Percentiles rank a stretch among this genome's conserved stretches.
phyloP scores from a whole-genome alignment of 169 alveolate genomes.

The Eimeria falciformis region DNA sequence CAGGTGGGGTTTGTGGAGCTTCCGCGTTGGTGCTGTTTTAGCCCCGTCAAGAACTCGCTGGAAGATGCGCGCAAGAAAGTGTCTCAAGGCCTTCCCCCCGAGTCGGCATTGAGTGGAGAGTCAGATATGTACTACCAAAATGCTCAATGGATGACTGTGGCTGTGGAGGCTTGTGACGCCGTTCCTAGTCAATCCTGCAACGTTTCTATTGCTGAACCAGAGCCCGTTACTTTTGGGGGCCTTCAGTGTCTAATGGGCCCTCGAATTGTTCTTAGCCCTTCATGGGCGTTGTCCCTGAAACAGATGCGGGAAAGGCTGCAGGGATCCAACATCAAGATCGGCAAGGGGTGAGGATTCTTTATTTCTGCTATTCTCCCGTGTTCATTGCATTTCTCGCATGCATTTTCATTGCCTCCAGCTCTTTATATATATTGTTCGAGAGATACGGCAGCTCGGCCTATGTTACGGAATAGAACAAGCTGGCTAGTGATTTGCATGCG shows the following conservation, averaged over 20 bases:
- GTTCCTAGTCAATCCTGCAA: background rate
- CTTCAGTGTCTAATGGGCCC: constrained; percentile 76
- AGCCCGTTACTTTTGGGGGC: background rate
- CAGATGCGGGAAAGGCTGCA: constrained; percentile 31
- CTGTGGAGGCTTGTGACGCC: background rate
- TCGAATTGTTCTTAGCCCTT: constrained; percentile 63
- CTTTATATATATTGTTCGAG: too few species aligned
- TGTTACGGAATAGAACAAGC: too few species aligned
- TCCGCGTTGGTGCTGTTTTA: constrained; percentile 80
- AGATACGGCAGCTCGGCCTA: too few species aligned
- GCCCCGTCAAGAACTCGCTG: constrained; percentile 78
- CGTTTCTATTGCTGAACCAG: constrained; percentile 40
- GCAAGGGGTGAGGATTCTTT: background rate
- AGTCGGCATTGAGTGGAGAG: constrained; percentile 72
- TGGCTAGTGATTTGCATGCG: too few species aligned
- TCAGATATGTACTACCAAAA: constrained; percentile 65
- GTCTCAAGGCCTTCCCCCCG: constrained; percentile 55
- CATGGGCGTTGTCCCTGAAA: constrained; percentile 43
- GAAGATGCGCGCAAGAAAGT: constrained; percentile 78
- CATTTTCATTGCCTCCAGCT: too few species aligned
- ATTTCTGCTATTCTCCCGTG: background rate
- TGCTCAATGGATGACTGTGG: constrained; percentile 52
- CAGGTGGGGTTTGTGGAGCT: constrained; percentile 80
- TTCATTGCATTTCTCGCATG: background rate
- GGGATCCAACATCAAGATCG: background rate